Evolutionary conservation across 1,284 basidiomycete species (phyloP).

Genomic region (Tilletia setariae): DNA sequence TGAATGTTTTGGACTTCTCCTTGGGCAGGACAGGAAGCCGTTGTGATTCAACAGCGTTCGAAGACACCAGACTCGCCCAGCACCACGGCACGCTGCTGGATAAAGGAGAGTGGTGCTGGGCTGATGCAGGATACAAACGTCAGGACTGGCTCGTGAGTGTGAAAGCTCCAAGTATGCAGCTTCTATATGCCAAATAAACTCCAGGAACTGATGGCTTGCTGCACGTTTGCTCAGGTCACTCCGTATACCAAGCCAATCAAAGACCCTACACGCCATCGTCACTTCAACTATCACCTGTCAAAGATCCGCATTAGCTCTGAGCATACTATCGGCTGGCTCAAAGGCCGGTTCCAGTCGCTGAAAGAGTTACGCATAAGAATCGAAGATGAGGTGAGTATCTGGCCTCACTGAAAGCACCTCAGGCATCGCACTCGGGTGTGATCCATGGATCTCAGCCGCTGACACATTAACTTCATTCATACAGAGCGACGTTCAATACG

Average conservation of each 20-base stretch:
- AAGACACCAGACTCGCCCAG: neutral
- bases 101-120: conserved; percentile 12
- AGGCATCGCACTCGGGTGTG: neutral
- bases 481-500: conserved; percentile 2
- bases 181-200: neutral
- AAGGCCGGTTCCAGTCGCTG: neutral
- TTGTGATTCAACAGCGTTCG: neutral
- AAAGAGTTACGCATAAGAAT: neutral
- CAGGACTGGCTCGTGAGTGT: conserved; percentile 4
- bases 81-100: neutral
- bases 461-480: neutral
- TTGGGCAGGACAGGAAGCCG: neutral
- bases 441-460: neutral
- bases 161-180: too few relatives aligned
- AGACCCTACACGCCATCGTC: neutral
- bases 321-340: conserved; percentile 9
- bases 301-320: neutral
- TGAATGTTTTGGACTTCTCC: conserved; percentile 9
- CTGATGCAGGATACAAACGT: neutral
- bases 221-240: neutral
- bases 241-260: neutral
- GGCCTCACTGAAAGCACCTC: neutral
- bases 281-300: conserved; percentile 1
- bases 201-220: neutral
- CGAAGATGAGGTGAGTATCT: neutral